Conservation (phyloP, 495 filamentous ascomycete genomes). For the Paragyromitra xinjiangensis region DNA sequence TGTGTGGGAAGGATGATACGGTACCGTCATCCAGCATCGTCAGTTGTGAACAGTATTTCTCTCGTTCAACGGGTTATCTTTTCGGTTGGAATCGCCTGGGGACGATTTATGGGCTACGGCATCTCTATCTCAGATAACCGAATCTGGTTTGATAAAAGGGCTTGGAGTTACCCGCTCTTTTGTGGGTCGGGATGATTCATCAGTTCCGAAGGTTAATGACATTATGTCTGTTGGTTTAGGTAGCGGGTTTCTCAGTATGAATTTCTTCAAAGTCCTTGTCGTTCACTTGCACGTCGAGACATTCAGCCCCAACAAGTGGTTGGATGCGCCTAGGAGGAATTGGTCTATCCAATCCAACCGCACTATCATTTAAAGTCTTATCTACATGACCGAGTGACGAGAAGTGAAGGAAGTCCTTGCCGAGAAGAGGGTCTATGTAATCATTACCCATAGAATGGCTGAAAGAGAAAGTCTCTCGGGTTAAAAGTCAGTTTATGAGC, state of each 20-base stretch:
- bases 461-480: background rate
- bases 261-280: background rate
- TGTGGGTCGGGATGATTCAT: background rate
- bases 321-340: background rate
- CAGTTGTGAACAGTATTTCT: background rate
- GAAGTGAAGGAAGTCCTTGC: constrained; percentile 15
- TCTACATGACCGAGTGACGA: constrained; percentile 16
- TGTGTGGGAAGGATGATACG: background rate
- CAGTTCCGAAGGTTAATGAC: background rate
- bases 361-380: background rate
- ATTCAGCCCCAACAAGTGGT: background rate
- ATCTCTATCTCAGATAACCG: background rate
- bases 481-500: background rate
- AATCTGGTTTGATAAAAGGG: background rate
- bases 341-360: background rate
- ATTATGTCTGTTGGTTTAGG: background rate
- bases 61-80: background rate
- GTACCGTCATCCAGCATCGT: background rate
- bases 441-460: background rate
- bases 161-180: background rate
- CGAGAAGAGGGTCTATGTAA: background rate
- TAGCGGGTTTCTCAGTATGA: background rate
- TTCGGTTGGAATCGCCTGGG: background rate
- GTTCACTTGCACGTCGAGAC: background rate
- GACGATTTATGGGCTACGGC: background rate